Evolutionary conservation across 202 grass and related monocot species (phyloP), one percentile per base, ranked within the genome.

Genomic region (Setaria italica): DNA sequence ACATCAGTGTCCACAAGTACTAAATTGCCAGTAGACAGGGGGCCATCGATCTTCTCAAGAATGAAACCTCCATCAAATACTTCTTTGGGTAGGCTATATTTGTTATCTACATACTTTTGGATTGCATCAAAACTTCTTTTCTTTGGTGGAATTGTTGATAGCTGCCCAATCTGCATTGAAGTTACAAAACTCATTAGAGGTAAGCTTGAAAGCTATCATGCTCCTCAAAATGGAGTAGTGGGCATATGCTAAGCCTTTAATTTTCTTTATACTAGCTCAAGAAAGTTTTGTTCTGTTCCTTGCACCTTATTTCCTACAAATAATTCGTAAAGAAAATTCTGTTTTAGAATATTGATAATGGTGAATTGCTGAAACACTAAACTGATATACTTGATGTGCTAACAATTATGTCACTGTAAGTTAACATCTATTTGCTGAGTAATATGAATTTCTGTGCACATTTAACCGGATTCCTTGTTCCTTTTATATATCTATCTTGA

Each of bases 31-130:
- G 80, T 87, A 48, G 94, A 97, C 67, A 94, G 60, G 5, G 94
- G 94, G 54, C 89, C 94, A 80, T 97, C 94, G 20, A 97, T 85
- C 80, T 97, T 97, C 11, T 90, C 90, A 13, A 97, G 89, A 67
- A 97, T 97, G 70, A 97, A 97, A 56, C 94, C 94, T 8, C 94
- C 94, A 29, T 83, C 33, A 77, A 97, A 97, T 29, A 92, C 94
- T 89, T 97, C 94, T 73, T 83, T 90, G 2, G 94, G 91, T 29
- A 97, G 73, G 79, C 29, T 72, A 46, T 51, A 54, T 84, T 94
- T 97, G 41, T 82, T 92, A n/a, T 82, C 63, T 37, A 82, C 80
- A 42, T 94, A 94, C 60, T 90, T 82, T 11, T 53, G 59, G 59
- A 85, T 86, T 37, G 87, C 87, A 17, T 87, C 76, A 41, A 90